These are phyloP conservation scores for Vitis rupestris DNA, from an alignment of 164 flowering plant species.

Conservation along the genomic window DNA sequence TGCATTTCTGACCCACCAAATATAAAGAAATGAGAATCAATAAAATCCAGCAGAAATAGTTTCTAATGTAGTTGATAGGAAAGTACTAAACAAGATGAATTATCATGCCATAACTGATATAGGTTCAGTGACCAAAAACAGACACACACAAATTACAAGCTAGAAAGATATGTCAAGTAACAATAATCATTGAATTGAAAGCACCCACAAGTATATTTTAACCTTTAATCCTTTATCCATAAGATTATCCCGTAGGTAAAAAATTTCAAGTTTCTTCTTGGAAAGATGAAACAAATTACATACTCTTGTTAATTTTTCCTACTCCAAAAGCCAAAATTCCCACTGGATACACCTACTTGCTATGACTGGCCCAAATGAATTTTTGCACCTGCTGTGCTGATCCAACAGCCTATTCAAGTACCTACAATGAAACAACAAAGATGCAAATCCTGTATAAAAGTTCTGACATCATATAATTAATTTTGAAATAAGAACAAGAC, in stretches of 20 bases:
- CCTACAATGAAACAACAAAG: conserved; percentile 25
- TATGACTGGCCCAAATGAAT: conserved; percentile 2
- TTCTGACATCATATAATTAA: no score
- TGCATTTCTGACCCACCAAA: no score
- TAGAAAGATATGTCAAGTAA: neutral
- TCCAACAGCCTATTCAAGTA: conserved; percentile 33
- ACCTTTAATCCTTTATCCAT: neutral
- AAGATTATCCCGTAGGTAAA: no score
- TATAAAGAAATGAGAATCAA: no score
- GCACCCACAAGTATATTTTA: neutral
- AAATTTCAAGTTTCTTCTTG: conserved; percentile 9
- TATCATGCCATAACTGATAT: neutral
- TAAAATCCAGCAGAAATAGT: no score
- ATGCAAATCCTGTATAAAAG: neutral
- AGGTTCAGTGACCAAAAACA: neutral
- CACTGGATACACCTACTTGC: conserved; percentile 1
- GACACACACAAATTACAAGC: neutral
- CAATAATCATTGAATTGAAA: neutral
- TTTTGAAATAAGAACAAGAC: no score
- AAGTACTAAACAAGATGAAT: neutral
- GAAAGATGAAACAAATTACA: conserved; percentile 6
- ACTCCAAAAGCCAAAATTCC: conserved; percentile 4
- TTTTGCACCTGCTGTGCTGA: conserved; percentile 22
- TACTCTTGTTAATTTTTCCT: conserved; percentile 3
- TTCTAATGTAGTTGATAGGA: no score